Base-by-base conservation (phyloP, 2,329 filamentous ascomycete genomes). In the Cladophialophora psammophila region DNA sequence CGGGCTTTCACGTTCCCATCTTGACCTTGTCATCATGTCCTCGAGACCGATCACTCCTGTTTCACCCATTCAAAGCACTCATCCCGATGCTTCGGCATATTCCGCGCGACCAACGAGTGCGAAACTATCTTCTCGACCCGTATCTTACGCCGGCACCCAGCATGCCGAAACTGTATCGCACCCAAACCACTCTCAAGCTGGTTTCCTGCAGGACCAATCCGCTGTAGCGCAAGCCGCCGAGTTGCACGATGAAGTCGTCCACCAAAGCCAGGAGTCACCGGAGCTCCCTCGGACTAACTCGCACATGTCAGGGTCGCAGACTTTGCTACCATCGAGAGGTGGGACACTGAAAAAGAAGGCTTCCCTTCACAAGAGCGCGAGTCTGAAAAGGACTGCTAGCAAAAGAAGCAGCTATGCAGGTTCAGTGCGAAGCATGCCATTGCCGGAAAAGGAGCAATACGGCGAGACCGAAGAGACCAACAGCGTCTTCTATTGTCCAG, bases 301-400 rank as follows among this genome's bases (percentile, higher is more conserved):
- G 36, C 78, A 80, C 59, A 76, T 80, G 71, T 83, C 81, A 36
- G 75, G 78, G 26, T 75, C 77, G 35, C 76, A 79, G 32, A 80
- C 80, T 38, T 69, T 76, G 26, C 74, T 78, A 4, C 80, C 80
- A 15, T 79, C 80, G 18, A 60, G 88, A 64, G 84, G 84, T 68
- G 92, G 92, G 67, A 97, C 94, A 0, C 84, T 98, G 73, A 95
- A 92, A 83, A 98, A 98, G 84, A 95, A 93, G 80, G 83, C 83
- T 31, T 96, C 93, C 9, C 77, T 97, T 66, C 90, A 90, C 72
- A 87, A 91, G 74, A 88, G 85, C 67, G 86, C 84, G 45, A 96
- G 93, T 75, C 76, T 97, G 72, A 91, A 89, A 78, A 90, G 93
- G 73, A 93, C 89, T 76, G 85, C 88, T 71, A 97, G 94, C 79